phyloP scores from a whole-genome alignment of 2,329 filamentous ascomycete species.

The Fusarium annulatum region DNA sequence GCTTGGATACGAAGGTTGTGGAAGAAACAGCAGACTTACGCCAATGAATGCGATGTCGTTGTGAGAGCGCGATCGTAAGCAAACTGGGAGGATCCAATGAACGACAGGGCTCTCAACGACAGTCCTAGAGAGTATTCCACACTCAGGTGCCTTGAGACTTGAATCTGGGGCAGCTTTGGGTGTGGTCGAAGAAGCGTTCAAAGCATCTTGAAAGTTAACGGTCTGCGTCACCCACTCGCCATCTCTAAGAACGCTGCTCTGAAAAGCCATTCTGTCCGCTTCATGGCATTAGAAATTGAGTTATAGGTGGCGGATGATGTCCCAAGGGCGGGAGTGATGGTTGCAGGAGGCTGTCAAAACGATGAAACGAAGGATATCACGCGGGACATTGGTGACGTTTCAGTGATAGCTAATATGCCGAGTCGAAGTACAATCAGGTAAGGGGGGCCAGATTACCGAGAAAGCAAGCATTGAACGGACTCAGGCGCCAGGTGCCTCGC shows the following conservation, averaged over 20 bases:
- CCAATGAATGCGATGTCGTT: slow-evolving; percentile 92
- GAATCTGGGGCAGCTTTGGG: slow-evolving; percentile 48
- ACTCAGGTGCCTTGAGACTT: slow-evolving; percentile 59
- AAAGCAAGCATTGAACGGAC: not conserved
- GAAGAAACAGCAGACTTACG: slow-evolving; percentile 59
- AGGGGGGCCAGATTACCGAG: not conserved
- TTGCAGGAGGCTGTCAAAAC: not conserved
- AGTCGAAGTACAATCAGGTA: not conserved
- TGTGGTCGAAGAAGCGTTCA: slow-evolving; percentile 52
- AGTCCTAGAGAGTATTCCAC: slow-evolving; percentile 83
- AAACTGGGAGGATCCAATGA: slow-evolving; percentile 82
- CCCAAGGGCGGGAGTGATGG: not conserved
- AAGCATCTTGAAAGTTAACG: slow-evolving; percentile 56
- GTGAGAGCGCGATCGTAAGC: slow-evolving; percentile 73
- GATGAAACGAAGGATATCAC: not conserved
- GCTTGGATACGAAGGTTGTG: not conserved
- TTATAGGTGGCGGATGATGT: not conserved
- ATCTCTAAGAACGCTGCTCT: slow-evolving; percentile 64
- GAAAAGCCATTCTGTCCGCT: slow-evolving; percentile 56
- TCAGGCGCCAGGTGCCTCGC: slow-evolving; percentile 4
- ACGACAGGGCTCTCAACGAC: slow-evolving; percentile 79
- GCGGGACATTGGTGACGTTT: slow-evolving; percentile 7
- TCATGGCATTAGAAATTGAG: slow-evolving; percentile 36
- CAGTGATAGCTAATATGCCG: not conserved
- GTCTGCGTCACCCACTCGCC: slow-evolving; percentile 69